phyloP scores from a whole-genome alignment of 2,329 filamentous ascomycete species.

The Botrytis byssoidea region DNA sequence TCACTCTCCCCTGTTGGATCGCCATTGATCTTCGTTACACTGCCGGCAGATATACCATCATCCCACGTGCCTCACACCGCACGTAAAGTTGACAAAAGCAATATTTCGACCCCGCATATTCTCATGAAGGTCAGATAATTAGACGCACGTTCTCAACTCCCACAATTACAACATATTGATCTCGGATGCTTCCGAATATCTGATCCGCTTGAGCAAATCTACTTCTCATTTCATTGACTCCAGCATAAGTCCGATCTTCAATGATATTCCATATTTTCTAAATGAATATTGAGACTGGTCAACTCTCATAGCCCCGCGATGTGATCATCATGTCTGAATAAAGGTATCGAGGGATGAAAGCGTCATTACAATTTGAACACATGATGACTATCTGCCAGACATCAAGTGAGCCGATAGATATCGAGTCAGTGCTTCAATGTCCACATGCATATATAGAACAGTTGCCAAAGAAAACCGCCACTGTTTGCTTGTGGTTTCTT shows the following conservation, averaged over 20 bases:
- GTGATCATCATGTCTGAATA: not conserved
- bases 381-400: not conserved
- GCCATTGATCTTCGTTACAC: not conserved
- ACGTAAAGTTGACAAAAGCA: not conserved
- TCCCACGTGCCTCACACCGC: not conserved
- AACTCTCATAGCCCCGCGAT: not conserved
- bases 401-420: not conserved
- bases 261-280: not conserved
- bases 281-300: not conserved
- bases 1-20: not conserved
- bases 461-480: not conserved
- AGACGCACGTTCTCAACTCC: not conserved
- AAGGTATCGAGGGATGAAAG: not conserved
- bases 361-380: not conserved
- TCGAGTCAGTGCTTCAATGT: not conserved
- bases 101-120: not conserved
- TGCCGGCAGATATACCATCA: conserved; percentile 1
- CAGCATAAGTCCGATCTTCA: not conserved
- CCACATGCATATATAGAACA: not conserved
- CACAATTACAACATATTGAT: not conserved
- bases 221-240: not conserved
- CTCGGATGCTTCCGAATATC: not conserved
- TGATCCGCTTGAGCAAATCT: not conserved
- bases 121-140: not conserved
- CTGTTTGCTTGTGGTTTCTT: not conserved